Evolutionary conservation across 2,329 filamentous ascomycete species (phyloP).

Genomic region (Beauveria sp.): DNA sequence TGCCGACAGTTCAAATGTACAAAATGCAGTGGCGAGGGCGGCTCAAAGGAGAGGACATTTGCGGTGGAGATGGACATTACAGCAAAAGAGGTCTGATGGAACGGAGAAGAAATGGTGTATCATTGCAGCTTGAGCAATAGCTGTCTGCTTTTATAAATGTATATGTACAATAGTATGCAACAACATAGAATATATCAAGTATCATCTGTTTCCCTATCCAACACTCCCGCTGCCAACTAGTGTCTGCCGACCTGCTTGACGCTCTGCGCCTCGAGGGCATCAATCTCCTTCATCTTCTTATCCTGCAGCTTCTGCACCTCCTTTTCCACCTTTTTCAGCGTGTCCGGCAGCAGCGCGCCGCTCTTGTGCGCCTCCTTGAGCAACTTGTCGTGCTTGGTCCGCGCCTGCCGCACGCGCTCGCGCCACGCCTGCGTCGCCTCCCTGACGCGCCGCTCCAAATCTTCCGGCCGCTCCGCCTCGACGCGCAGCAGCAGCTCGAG

Average conservation of each 20-base stretch:
- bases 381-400: conserved; percentile 39
- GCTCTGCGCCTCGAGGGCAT: conserved; percentile 41
- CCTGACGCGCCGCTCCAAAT: conserved; percentile 34
- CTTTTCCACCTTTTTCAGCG: conserved; percentile 40
- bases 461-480: conserved; percentile 44
- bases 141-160: background rate
- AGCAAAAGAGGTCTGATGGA: background rate
- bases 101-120: background rate
- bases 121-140: background rate
- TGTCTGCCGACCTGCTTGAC: conserved; percentile 32
- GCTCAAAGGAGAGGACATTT: background rate
- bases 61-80: background rate
- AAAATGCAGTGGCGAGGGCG: background rate
- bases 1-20: background rate
- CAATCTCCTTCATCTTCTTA: conserved; percentile 44
- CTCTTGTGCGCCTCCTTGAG: conserved; percentile 43
- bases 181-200: background rate
- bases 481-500: conserved; percentile 49
- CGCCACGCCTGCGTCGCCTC: conserved; percentile 43
- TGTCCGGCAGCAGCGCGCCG: conserved; percentile 35
- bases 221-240: background rate
- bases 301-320: conserved; percentile 43
- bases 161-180: conserved; percentile 13
- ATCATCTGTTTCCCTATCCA: background rate
- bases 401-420: conserved; percentile 39